Base-by-base conservation (phyloP, 176 grass and related monocot genomes). In the sorghum (Sorghum bicolor) region DNA sequence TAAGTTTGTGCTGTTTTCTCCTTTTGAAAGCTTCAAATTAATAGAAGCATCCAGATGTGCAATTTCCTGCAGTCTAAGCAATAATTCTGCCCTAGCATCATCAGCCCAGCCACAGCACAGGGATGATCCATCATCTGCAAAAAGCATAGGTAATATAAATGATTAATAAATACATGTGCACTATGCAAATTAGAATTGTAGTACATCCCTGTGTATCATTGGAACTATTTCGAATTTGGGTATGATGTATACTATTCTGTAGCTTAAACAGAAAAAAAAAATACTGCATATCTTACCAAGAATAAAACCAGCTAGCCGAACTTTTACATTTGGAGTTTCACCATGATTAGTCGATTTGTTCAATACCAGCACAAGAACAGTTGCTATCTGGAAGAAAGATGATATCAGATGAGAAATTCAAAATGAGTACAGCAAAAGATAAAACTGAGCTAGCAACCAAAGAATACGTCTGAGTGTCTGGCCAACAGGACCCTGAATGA, bases 61-160 rank as follows among this genome's bases (percentile, higher is more conserved):
- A 80, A 88, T 64, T 76, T 89, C 91, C 36, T 75, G 87, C 50
- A 93, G 72, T 44, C 77, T 85, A 67, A 98, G 93, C 78, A 98
- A 72, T 72, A 85, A 76, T 70, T 89, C 86, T 82, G 93, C 93
- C 77, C 77, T 92, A 87, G 77, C 67, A 85, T 82, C 82, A 76
- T 92, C 78, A 74, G 91, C 89, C 96, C 96, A 98, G 70, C 91
- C 95, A 92, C 79, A 92, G 80, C 87, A 92, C 30, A 93, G 85
- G 8, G 91, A 91, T 80, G 85, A 94, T 83, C 96, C 93, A 81
- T 98, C 91, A 92, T 98, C 91, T 98, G 73, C 70, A 48, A 38
- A 91, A 91, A 87, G 24, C 28, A 85, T 43, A 53, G 64, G 64
- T 61, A 39, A 72, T 6, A 82, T 40, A 47, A 63, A 47, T n/a